Evolutionary conservation across 768 basidiomycete species (phyloP).

Genomic region (Podaxis sp.): DNA sequence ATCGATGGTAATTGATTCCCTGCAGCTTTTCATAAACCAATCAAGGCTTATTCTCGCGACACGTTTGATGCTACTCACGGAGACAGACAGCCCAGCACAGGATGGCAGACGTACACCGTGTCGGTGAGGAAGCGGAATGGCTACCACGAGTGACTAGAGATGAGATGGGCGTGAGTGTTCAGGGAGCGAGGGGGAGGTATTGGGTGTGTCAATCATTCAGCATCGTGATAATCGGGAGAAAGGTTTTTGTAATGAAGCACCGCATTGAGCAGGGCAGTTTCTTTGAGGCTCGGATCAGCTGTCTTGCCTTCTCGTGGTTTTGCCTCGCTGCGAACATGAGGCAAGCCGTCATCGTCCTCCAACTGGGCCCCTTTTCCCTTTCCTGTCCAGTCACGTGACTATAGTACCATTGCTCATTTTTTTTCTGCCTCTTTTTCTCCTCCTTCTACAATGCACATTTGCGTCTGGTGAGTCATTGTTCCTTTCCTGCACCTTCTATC

Average conservation of each 20-base stretch:
- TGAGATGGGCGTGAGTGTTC: neutral
- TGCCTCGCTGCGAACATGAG: conserved; percentile 47
- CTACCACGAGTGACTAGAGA: conserved; percentile 2
- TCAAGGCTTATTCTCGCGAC: neutral
- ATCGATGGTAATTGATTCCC: conserved; percentile 10
- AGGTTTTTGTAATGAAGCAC: conserved; percentile 24
- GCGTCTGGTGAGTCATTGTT: conserved; percentile 20
- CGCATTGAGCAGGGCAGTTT: conserved; percentile 25
- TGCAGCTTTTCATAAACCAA: neutral
- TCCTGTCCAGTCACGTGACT: conserved; percentile 20
- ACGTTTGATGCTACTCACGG: neutral
- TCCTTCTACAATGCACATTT: conserved; percentile 3
- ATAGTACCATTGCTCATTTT: neutral
- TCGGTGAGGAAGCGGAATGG: conserved; percentile 4
- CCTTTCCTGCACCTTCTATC: conserved; percentile 11
- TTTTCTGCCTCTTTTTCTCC: conserved; percentile 17
- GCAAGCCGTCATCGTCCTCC: conserved; percentile 21
- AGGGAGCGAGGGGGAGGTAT: neutral
- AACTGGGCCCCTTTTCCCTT: conserved; percentile 19
- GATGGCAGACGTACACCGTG: neutral
- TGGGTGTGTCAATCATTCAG: conserved; percentile 16
- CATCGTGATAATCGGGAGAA: conserved; percentile 31
- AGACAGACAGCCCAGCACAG: neutral
- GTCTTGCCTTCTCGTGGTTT: conserved; percentile 19
- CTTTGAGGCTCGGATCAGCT: conserved; percentile 29